A percentile compares a stretch with the other conserved stretches of the same genome.
Evolutionary conservation across 1,284 basidiomycete genomes (phyloP).

Genomic region (Quambalaria eucalypti): DNA sequence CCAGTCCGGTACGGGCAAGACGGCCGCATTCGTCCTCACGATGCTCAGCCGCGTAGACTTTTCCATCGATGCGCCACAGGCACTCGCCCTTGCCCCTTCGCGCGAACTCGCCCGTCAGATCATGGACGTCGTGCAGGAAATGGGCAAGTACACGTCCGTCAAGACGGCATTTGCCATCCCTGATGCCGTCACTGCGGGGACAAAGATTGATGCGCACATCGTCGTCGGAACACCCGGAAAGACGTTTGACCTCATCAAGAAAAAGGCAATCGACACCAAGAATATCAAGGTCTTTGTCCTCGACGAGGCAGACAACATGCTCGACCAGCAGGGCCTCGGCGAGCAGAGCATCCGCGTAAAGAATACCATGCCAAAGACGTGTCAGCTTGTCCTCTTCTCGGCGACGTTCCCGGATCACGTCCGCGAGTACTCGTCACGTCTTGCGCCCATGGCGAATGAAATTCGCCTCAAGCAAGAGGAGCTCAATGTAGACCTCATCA

Average conservation of each 20-base stretch:
- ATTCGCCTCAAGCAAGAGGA: conserved; percentile 93
- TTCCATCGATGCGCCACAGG: conserved; percentile 68
- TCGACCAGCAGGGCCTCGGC: conserved; percentile 89
- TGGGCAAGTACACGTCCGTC: conserved; percentile 89
- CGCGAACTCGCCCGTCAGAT: conserved; percentile 96
- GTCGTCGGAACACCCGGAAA: conserved; percentile 96
- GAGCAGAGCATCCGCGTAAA: conserved; percentile 92
- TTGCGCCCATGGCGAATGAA: conserved; percentile 90
- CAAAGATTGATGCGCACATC: conserved; percentile 74
- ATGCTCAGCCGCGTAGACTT: conserved; percentile 94
- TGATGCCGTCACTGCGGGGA: conserved; percentile 60
- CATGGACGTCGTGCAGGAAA: conserved; percentile 82
- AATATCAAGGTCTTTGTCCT: conserved; percentile 87
- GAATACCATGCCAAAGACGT: conserved; percentile 60
- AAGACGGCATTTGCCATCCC: conserved; percentile 92
- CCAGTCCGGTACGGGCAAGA: conserved; percentile 98
- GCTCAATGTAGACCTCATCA: conserved; percentile 84
- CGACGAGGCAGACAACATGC: conserved; percentile 98
- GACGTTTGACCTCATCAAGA: conserved; percentile 66
- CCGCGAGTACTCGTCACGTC: conserved; percentile 75
- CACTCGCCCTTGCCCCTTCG: conserved; percentile 55
- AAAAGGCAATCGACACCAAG: conserved; percentile 55
- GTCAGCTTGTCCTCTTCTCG: conserved; percentile 91
- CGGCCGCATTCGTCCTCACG: conserved; percentile 91
- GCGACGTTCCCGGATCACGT: conserved; percentile 96